Base-by-base conservation (phyloP, 345 rosid genomes). In the Eucalyptus virginea region DNA sequence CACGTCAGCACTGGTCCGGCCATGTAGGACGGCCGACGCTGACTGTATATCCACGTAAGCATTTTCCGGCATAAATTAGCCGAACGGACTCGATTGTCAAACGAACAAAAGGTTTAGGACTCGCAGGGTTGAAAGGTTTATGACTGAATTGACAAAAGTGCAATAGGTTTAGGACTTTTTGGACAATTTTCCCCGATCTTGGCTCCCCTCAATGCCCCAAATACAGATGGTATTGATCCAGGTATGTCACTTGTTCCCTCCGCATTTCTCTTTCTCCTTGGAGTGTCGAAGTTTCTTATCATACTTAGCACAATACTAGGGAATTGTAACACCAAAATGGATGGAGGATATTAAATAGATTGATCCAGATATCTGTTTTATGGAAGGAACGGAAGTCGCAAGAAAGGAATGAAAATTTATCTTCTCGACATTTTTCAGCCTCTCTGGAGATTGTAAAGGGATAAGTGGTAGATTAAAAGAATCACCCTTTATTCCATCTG, bases 191-290 rank as follows among this genome's bases (percentile, higher is more conserved):
- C 9, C 47, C n/a, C 98, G 45, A 95, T 98, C 91, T 93, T 95
- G 94, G 97, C 99, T 90, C 99, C 99, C 26, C 95, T 96, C 52
- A 94, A 95, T 91, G 99, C 99, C 17, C 99, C 99, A 80, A 98
- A 98, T 93, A 96, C 99, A 2, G 99, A 98, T 90, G 99, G 99
- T 45, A 96, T 98, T 90, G 99, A 97, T 86, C 99, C 98, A 88
- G 99, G 99, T 95, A 90, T 44, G 90, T 28, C 77, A 32, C 88
- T 88, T 1, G n/a, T 30, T 56, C 37, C 81, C 32, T 88, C 52
- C 28, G 24, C 45, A 89, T 50, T 77, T 89, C 51, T 32, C 44
- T 80, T 17, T 51, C 88, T 21, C 28, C 45, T 37, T 77, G 83
- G 14, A 37, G 47, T 77, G 4, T 77, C 5, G 5, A 10, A 21